Evolutionary conservation across 805 yeast genomes (phyloP), one percentile per base, ranked within the genome.

Genomic region (Diddensiella caesifluorescens): DNA sequence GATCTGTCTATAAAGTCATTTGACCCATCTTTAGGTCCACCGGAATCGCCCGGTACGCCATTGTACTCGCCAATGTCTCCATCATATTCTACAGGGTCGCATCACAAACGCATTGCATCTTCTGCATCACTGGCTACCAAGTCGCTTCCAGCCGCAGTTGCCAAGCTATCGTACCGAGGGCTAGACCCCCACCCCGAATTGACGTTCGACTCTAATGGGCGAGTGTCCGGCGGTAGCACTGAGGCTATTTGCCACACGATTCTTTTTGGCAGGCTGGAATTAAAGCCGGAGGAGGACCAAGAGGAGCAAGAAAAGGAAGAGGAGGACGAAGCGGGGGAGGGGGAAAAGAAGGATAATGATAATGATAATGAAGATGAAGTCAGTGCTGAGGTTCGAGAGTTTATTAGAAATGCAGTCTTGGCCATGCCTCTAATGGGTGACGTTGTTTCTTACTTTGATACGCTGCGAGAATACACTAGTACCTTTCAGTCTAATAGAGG

Each of bases 171-270:
- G 7, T 54, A 51, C 34, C 23, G 35, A 13, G 51, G 58, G 3
- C 22, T 46, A 20, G 56, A 46, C 22, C 83, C 84, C 6, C 89
- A 81, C 53, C 87, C 87, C 4, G 77, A 74, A 35, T 56, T 80
- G 22, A 67, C 62, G 25, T 47, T 75, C 44, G 85, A 80, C 53
- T 57, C 60, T 13, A 57, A 64, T 3, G 70, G 74, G 16, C 71
- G 73, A 15, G 63, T 73, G 16, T 49, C 69, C 5, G 69, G 74
- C 18, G 85, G 85, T 15, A 58, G 85, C 0, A 55, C 75, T 7
- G 96, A 88, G 59, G 74, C 88, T 35, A 68, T 88, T 27, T 76
- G 89, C 42, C 97, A 89, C 62, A 74, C 83, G 2, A 65, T 85
- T 20, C 58, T 87, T 12, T 80, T 79, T 58, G 71, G 71, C 45